phyloP scores from a whole-genome alignment of 2,329 filamentous ascomycete genomes.

The Allantophomopsis lycopodina region DNA sequence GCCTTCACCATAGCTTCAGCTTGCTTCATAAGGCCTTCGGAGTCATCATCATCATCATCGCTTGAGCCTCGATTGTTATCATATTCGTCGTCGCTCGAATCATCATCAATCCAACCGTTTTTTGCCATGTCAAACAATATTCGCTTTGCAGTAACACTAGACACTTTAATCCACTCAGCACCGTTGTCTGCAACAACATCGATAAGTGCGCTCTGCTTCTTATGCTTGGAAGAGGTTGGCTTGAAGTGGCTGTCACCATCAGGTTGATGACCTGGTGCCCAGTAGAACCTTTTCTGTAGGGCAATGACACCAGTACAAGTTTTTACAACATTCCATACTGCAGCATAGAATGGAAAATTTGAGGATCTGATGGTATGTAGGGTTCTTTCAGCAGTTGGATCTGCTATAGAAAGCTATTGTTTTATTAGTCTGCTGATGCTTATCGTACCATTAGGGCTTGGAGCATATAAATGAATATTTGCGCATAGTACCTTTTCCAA shows the following conservation, averaged over 20 bases:
- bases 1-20: conserved; percentile 44
- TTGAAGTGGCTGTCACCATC: conserved; percentile 6
- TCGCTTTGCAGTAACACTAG: conserved; percentile 47
- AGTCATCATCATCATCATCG: conserved; percentile 24
- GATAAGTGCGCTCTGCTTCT: conserved; percentile 32
- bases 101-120: conserved; percentile 42
- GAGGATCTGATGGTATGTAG: conserved; percentile 48
- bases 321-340: conserved; percentile 50
- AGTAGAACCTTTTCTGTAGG: conserved; percentile 42
- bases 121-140: conserved; percentile 57
- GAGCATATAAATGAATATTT: conserved; percentile 1
- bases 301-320: conserved; percentile 37
- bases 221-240: conserved; percentile 4
- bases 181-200: conserved; percentile 53
- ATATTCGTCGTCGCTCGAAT: conserved; percentile 26
- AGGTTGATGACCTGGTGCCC: conserved; percentile 13
- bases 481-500: conserved; percentile 24
- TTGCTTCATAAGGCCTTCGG: conserved; percentile 42
- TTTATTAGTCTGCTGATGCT: conserved; percentile 1
- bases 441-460: neutral
- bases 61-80: conserved; percentile 24
- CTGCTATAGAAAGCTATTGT: conserved; percentile 9
- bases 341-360: conserved; percentile 51
- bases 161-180: conserved; percentile 54
- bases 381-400: conserved; percentile 17